Evolutionary conservation across 2,329 filamentous ascomycete genomes (phyloP).

Genomic region (Seiridium cupressi): DNA sequence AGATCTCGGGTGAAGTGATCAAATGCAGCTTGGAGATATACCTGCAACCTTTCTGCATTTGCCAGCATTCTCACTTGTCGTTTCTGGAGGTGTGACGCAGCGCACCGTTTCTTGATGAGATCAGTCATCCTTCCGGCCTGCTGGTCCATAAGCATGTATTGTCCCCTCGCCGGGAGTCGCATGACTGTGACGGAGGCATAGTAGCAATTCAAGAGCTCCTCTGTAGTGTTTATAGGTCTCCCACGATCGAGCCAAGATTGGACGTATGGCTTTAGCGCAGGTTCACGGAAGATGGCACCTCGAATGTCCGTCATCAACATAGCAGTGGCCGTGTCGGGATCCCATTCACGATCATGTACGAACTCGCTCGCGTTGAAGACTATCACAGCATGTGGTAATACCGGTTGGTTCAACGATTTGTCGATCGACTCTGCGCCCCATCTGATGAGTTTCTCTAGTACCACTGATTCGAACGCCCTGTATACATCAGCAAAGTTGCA

Average conservation of each 20-base stretch:
- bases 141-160: slow-evolving; percentile 5
- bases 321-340: slow-evolving; percentile 31
- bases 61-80: slow-evolving; percentile 2
- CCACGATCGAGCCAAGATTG: slow-evolving; percentile 33
- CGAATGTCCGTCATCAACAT: slow-evolving; percentile 26
- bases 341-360: slow-evolving; percentile 23
- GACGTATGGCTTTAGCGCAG: slow-evolving; percentile 24
- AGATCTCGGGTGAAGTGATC: slow-evolving; percentile 6
- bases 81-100: neutral
- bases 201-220: slow-evolving; percentile 41
- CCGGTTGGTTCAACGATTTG: slow-evolving; percentile 48
- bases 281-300: slow-evolving; percentile 21
- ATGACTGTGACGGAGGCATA: slow-evolving; percentile 37
- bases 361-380: slow-evolving; percentile 40
- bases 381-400: slow-evolving; percentile 48
- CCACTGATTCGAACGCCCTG: slow-evolving; percentile 31
- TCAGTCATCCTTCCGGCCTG: slow-evolving; percentile 1
- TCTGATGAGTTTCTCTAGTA: slow-evolving; percentile 36
- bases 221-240: slow-evolving; percentile 33
- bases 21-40: slow-evolving; percentile 4
- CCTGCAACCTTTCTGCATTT: neutral
- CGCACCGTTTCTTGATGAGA: slow-evolving; percentile 1
- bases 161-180: neutral
- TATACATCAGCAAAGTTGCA: slow-evolving; percentile 4
- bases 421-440: slow-evolving; percentile 47